Evolutionary conservation across 306 rosid species (phyloP).

Genomic region (Prunus mongolica): DNA sequence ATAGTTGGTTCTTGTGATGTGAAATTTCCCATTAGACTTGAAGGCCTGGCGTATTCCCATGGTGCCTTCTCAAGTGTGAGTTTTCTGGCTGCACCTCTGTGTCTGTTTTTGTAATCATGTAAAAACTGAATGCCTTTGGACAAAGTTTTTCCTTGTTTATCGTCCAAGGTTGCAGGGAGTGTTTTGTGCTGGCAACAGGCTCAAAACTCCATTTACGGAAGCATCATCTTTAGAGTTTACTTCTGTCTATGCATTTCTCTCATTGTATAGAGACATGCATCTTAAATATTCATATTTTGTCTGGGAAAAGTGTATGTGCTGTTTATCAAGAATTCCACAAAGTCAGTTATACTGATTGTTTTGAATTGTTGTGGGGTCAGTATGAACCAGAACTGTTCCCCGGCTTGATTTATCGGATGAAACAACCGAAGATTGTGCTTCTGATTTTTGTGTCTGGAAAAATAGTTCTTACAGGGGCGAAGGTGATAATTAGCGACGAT

Average conservation of each 20-base stretch:
- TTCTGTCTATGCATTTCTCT: not conserved
- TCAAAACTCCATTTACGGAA: not conserved
- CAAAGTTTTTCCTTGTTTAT: not conserved
- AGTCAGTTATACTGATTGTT: not conserved
- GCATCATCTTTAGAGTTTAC: not conserved
- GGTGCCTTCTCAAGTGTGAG: slow-evolving; percentile 92
- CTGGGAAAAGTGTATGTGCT: not conserved
- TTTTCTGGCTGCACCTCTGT: not conserved
- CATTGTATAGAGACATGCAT: not conserved
- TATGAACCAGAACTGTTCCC: slow-evolving; percentile 98
- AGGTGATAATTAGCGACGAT: slow-evolving; percentile 44
- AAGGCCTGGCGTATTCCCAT: slow-evolving; percentile 89
- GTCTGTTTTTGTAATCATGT: not conserved
- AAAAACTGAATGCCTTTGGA: not conserved
- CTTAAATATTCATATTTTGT: not conserved
- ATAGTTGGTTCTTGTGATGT: slow-evolving; percentile 94
- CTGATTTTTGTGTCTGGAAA: slow-evolving; percentile 93
- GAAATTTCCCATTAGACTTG: slow-evolving; percentile 88
- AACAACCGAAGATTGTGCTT: slow-evolving; percentile 93
- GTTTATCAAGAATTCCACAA: not conserved
- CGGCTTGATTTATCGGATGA: slow-evolving; percentile 93
- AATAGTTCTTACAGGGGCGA: slow-evolving; percentile 95
- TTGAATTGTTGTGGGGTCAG: slow-evolving; percentile 30
- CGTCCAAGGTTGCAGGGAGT: not conserved
- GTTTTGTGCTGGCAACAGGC: not conserved